phyloP scores from a whole-genome alignment of 768 basidiomycete species.

The Rhodosporidiobolus sp. region DNA sequence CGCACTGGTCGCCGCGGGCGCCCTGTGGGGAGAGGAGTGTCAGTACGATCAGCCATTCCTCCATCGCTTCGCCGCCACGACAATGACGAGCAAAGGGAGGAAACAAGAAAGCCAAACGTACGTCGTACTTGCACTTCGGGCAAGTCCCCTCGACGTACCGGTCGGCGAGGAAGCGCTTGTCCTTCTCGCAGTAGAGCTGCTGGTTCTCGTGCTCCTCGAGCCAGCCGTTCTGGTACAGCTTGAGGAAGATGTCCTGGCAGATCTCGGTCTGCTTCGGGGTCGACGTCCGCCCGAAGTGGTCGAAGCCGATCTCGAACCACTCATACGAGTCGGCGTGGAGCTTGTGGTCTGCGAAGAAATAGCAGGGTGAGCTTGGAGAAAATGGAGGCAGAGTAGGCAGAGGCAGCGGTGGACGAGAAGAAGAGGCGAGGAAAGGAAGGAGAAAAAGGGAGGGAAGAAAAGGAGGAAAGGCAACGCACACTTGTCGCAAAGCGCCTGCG shows the following conservation, averaged over 20 bases:
- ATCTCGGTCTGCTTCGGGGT: constrained; percentile 85
- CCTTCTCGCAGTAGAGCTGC: constrained; percentile 86
- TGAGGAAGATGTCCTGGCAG: constrained; percentile 80
- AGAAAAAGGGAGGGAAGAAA: background rate
- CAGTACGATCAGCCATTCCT: background rate
- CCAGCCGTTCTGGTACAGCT: constrained; percentile 71
- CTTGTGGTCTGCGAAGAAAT: constrained; percentile 76
- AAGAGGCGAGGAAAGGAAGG: background rate
- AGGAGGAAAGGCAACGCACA: constrained; percentile 18
- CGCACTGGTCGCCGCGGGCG: constrained; percentile 97
- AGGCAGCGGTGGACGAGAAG: too few species aligned
- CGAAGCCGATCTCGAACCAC: constrained; percentile 98
- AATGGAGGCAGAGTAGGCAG: constrained; percentile 22
- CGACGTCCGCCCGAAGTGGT: constrained; percentile 93
- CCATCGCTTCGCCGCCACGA: background rate
- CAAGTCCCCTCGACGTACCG: constrained; percentile 98
- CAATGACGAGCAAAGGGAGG: background rate
- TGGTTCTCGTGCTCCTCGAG: constrained; percentile 81
- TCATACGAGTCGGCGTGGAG: constrained; percentile 89
- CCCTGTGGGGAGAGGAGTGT: constrained; percentile 57
- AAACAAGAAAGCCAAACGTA: constrained; percentile 47
- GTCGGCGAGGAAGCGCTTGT: constrained; percentile 77
- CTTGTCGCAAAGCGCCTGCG: constrained; percentile 52
- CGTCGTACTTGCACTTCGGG: constrained; percentile 84
- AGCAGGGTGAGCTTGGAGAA: too few species aligned